Evolutionary conservation across 179 eudicot genomes (phyloP), one percentile per base, ranked within the genome.

Genomic region (Silene vulgaris): DNA sequence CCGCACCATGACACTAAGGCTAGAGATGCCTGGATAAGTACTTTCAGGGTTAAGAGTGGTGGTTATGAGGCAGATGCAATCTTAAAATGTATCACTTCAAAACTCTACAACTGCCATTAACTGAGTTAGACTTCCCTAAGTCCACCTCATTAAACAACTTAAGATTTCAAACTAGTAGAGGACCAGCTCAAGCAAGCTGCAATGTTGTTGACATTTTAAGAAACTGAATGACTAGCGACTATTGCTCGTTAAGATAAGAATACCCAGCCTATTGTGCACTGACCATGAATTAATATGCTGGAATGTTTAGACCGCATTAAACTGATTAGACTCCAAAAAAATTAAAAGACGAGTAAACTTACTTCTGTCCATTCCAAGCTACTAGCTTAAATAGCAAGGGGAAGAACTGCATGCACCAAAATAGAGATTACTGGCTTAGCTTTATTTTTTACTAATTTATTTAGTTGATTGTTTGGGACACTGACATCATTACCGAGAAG

Each of bases 311-410:
- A 35, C 20, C 32, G 3, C 19, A 13, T 71, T 45, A 40, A 8
- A 35, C 40, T 35, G 40, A 35, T 0, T 14, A 8, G 29, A 69
- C 17, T 64, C 43, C 6, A 7, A 67, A 52, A 45, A 35, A 8
- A 72, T 19, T 48, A 65, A 65, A 63, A 3, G 69, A 29, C 60
- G 56, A 73, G 40, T 65, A 73, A 65, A 78, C 98, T 88, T 86
- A 94, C 99, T 88, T 90, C 82, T 90, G 93, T 71, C 99, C 97
- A 76, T 92, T 89, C 97, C 99, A 95, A 29, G 97, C 97, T 75
- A 95, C 87, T 77, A 95, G 86, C 88, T 95, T 95, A 81, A 95
- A 89, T 79, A 93, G 77, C 83, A 95, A 87, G 30, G 97, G 99
- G 79, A 88, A 95, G 79, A 89, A 92, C 97, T 95, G 96, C 88